A percentile compares a stretch with the other conserved stretches of the same genome.
Conservation (phyloP, 2,329 filamentous ascomycete species). For the Aspergillus spinulosporus region DNA sequence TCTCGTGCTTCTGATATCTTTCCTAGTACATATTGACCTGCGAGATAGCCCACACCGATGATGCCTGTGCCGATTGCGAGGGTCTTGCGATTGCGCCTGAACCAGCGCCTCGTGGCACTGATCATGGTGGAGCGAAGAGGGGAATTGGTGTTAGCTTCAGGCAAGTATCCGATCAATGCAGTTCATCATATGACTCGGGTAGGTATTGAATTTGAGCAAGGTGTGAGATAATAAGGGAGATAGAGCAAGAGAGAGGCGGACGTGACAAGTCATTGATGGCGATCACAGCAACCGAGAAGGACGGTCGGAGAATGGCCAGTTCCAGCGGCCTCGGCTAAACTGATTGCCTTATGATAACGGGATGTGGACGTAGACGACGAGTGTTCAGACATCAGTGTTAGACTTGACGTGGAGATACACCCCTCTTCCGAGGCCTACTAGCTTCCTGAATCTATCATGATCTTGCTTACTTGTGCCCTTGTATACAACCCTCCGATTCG, state of each 20-base stretch:
- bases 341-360: constrained; percentile 15
- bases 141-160: constrained; percentile 7
- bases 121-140: constrained; percentile 53
- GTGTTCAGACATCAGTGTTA: neutral
- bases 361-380: neutral
- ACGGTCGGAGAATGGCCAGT: constrained; percentile 18
- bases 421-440: neutral
- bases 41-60: constrained; percentile 85
- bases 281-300: constrained; percentile 15
- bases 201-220: neutral
- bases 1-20: constrained; percentile 93
- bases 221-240: neutral
- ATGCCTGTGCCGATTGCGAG: constrained; percentile 86
- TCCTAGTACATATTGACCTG: constrained; percentile 84
- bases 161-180: constrained; percentile 7
- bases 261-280: constrained; percentile 12
- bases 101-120: constrained; percentile 79
- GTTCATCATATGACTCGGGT: constrained; percentile 17
- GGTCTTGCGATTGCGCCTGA: constrained; percentile 86
- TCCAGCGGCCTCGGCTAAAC: constrained; percentile 35
- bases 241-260: constrained; percentile 10
- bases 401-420: neutral
- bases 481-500: neutral
- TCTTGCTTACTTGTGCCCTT: neutral
- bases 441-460: neutral